Evolutionary conservation across 495 filamentous ascomycete species (phyloP), one percentile per base, ranked within the genome.

Genomic region (Peziza echinospora): DNA sequence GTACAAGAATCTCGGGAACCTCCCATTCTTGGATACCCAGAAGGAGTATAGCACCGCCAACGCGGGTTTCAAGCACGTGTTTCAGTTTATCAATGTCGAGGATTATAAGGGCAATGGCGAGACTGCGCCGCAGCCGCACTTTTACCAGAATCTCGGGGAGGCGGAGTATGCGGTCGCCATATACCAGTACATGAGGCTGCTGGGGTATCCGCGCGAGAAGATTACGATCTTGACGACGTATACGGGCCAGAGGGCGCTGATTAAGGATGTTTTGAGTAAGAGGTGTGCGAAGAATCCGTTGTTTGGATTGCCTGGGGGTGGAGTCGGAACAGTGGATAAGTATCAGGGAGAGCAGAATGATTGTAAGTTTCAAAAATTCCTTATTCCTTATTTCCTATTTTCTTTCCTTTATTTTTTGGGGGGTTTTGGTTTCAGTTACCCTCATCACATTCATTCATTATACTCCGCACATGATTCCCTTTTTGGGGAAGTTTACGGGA

Each of bases 341-440:
- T 99, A 94, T 54, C 89, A 99, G 66, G 89, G 89, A 52, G 91
- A 96, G 68, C 89, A 99, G 65, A 99, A 96, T 63, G 89, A 94
- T 56, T 96, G 84, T 91, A 65, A 73, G 82, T 72, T 55, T 21
- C 47, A 26, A 40, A 21, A 16, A 16, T 19, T 26, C 49, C 46
- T 22, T 11, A 16, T n/a, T 17, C 10, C 0, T 7, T 11, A 37
- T 13, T n/a, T n/a, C n/a, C 13, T 16, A 2, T 16, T 22, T 11
- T n/a, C n/a, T n/a, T n/a, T n/a, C n/a, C n/a, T n/a, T n/a, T n/a
- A n/a, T n/a, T n/a, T n/a, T n/a, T n/a, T n/a, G n/a, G n/a, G n/a
- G n/a, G n/a, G n/a, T n/a, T n/a, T n/a, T n/a, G n/a, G n/a, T n/a
- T n/a, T n/a, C 30, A 13, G 30, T 37, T 37, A 37, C 30, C 30